Base-by-base conservation (phyloP, 208 protist species). In the Jaenimonas drosophilae region DNA sequence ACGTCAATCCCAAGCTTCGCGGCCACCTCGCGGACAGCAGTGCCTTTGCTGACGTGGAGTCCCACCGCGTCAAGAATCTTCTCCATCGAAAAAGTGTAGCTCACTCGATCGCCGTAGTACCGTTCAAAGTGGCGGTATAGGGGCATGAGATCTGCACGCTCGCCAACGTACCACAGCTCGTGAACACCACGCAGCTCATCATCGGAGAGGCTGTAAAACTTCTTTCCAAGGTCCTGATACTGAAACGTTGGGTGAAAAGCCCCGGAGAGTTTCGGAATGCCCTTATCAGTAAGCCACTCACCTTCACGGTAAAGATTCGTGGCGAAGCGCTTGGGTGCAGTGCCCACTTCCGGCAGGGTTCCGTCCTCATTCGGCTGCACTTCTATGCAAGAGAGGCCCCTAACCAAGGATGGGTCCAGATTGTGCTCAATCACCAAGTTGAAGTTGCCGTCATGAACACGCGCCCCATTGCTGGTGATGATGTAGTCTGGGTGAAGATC, bases 401-500 rank as follows among this genome's bases (percentile, higher is more conserved):
- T 32, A 2, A 54, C 54, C 0, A 54, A 34, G 4, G 5, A 24
- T 0, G 54, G 30, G 26, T 51, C 46, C 11, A 67, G 16, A 32
- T 67, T 38, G 25, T 60, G 21, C 6, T 40, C 32, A 14, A 39
- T 33, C 27, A 67, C 31, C 4, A 49, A 30, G n/a, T 47, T 7
- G 11, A 30, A 39, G 2, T 45, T 31, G 23, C 41, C 42, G 40
- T 67, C 47, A 53, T 58, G 51, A 30, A 58, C 38, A 17, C 51
- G 14, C 6, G 41, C 37, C 1, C 51, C 51, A 36, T 69, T 75
- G 29, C 49, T 61, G 23, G 55, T 65, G 29, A 75, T 67, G 11
- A 69, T 48, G 31, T 58, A 75, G 38, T 49, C 54, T 1, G 60
- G 60, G 3, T 65, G 34, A 4, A 75, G 26, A 5, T 55, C 60